Evolutionary conservation across 2,329 filamentous ascomycete species (phyloP).

Genomic region (Cordyceps cateniannulata): DNA sequence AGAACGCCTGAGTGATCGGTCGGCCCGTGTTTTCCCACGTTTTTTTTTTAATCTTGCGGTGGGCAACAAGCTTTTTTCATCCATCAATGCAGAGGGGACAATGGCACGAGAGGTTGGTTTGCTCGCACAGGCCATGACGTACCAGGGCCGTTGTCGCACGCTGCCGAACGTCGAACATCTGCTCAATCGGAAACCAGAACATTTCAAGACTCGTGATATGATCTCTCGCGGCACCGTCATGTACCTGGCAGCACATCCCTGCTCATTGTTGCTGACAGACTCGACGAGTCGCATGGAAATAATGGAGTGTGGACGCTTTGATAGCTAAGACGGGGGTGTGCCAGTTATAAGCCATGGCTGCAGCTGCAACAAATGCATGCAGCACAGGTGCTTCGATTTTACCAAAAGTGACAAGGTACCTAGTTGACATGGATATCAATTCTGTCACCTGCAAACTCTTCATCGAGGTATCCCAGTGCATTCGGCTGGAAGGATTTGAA

Average conservation of each 20-base stretch:
- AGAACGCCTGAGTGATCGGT: background rate
- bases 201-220: background rate
- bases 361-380: background rate
- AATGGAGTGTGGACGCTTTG: background rate
- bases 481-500: background rate
- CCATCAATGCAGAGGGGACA: background rate
- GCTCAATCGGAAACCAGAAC: background rate
- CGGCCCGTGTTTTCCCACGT: constrained; percentile 2
- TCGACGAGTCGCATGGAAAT: background rate
- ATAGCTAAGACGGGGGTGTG: background rate
- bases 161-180: background rate
- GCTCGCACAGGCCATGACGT: background rate
- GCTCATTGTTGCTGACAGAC: background rate
- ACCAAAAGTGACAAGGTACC: background rate
- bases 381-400: background rate
- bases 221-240: background rate
- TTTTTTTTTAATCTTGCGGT: background rate
- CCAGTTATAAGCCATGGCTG: background rate
- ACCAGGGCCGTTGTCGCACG: background rate
- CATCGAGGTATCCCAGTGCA: background rate
- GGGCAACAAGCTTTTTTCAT: background rate
- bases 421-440: background rate
- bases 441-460: background rate
- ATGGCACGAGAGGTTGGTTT: background rate
- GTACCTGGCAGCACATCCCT: background rate